Evolutionary conservation across 2,329 filamentous ascomycete species (phyloP), one percentile per base, ranked within the genome.

Genomic region (Aspergillus brasiliensis): DNA sequence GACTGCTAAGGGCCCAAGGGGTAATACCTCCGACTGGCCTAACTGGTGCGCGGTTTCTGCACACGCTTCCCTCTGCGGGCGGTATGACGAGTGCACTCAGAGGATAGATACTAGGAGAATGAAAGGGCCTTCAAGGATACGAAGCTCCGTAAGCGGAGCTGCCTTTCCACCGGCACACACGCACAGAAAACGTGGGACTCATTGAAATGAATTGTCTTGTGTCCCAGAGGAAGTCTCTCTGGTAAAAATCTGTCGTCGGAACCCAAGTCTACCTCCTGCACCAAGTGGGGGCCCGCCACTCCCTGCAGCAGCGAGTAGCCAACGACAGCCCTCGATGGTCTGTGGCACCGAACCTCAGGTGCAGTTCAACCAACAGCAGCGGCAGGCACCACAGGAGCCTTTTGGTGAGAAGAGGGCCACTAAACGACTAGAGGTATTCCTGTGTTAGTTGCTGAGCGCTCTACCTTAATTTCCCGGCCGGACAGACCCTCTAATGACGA

Each of bases 181-280:
- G n/a, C 28, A 31, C 25, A 28, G 19, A 13, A 13, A 40, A n/a
- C 21, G 21, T 28, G 37, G n/a, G 25, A 58, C 38, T 27, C 13
- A 8, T 28, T 40, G 8, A 42, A 47, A 17, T 40, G 8, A 42
- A 47, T 17, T 34, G 31, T 34, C 31, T 11, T 34, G 31, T 34
- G 31, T 42, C 8, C 8, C 38, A 10, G 4, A 44, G 42, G 31
- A 46, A 59, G 42, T 53, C 31, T 13, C 10, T 34, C 31, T 34
- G 31, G 31, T 62, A 52, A 62, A 60, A 60, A 47, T 55, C 52
- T 62, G 52, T 55, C 49, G 55, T 54, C 57, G 57, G 60, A 47
- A 55, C 60, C 48, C 40, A 55, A 31, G 19, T 46, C 46, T 31
- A 42, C 49, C 44, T 27, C 60, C 53, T 54, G 44, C 27, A 37